A percentile compares a stretch with the other conserved stretches of the same genome.
These are phyloP conservation scores for Sporobolomyces roseus DNA, from an alignment of 768 basidiomycete genomes.

Conservation along the genomic window DNA sequence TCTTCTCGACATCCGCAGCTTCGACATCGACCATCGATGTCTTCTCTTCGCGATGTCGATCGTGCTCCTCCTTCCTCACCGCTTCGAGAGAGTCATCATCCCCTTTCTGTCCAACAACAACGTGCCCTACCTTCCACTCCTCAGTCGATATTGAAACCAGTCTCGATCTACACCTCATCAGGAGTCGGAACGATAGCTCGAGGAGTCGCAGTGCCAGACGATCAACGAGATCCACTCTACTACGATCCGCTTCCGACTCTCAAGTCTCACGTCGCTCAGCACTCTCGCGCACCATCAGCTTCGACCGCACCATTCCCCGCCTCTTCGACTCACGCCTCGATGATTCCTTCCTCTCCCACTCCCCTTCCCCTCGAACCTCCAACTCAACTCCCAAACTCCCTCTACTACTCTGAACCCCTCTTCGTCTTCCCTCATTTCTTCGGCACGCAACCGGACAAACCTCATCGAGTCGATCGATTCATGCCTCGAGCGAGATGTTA, in stretches of 20 bases:
- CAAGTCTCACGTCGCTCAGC: neutral
- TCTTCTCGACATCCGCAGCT: conserved; percentile 6
- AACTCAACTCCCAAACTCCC: conserved; percentile 52
- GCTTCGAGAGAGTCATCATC: conserved; percentile 9
- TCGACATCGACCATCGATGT: neutral
- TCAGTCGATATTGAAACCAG: conserved; percentile 4
- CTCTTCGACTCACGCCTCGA: neutral
- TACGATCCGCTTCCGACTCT: conserved; percentile 26
- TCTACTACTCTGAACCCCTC: conserved; percentile 55
- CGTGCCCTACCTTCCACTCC: neutral
- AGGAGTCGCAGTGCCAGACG: conserved; percentile 23
- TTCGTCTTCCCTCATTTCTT: conserved; percentile 52
- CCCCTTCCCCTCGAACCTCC: conserved; percentile 41
- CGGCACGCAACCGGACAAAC: conserved; percentile 51
- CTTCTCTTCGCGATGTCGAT: conserved; percentile 3
- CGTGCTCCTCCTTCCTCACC: neutral
- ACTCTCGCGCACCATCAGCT: neutral
- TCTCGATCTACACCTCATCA: conserved; percentile 2
- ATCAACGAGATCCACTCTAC: conserved; percentile 42
- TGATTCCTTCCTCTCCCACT: conserved; percentile 37
- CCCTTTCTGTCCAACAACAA: neutral
- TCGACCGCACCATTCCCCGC: neutral
- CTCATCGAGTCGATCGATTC: conserved; percentile 61
- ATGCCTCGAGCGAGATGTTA: conserved; percentile 72
- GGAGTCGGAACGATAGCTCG: conserved; percentile 5